These are phyloP conservation scores for Thielaviopsis populi DNA, from an alignment of 2,329 filamentous ascomycete genomes.

Conservation along the genomic window DNA sequence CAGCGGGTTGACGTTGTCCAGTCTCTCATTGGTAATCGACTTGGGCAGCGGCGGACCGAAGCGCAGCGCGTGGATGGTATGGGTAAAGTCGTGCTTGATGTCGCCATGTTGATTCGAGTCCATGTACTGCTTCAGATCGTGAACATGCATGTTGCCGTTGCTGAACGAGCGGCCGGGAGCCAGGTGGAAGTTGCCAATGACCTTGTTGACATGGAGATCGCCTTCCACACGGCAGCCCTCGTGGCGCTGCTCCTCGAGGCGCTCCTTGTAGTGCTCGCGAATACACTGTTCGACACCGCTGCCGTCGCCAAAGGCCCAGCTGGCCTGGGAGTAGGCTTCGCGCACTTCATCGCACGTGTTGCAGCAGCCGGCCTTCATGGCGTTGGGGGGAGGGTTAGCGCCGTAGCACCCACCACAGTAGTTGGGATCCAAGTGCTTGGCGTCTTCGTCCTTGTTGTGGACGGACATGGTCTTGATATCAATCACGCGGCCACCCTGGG, in stretches of 20 bases:
- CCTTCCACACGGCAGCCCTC: conserved; percentile 95
- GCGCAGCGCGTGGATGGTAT: conserved; percentile 73
- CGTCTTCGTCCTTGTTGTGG: conserved; percentile 39
- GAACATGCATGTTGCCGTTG: conserved; percentile 91
- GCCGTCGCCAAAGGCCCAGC: conserved; percentile 88
- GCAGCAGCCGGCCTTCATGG: conserved; percentile 75
- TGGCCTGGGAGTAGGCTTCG: conserved; percentile 76
- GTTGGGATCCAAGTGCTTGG: conserved; percentile 67
- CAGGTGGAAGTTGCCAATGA: conserved; percentile 96
- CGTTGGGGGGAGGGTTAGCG: conserved; percentile 55
- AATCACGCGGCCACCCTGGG: conserved; percentile 62
- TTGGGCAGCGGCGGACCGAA: conserved; percentile 88
- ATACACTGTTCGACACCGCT: conserved; percentile 90
- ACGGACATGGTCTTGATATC: conserved; percentile 46
- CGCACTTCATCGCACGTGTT: conserved; percentile 95
- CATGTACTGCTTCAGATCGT: conserved; percentile 94
- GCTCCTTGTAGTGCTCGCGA: conserved; percentile 84
- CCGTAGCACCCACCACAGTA: conserved; percentile 96
- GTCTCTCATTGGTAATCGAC: conserved; percentile 41
- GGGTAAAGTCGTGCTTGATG: conserved; percentile 70
- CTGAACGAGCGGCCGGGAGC: conserved; percentile 92
- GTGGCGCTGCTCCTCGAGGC: conserved; percentile 68
- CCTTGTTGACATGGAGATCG: conserved; percentile 88
- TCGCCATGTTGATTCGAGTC: conserved; percentile 40
- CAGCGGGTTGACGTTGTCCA: conserved; percentile 49